Evolutionary conservation across 306 rosid genomes (phyloP).

Genomic region (Calophaca sinica): DNA sequence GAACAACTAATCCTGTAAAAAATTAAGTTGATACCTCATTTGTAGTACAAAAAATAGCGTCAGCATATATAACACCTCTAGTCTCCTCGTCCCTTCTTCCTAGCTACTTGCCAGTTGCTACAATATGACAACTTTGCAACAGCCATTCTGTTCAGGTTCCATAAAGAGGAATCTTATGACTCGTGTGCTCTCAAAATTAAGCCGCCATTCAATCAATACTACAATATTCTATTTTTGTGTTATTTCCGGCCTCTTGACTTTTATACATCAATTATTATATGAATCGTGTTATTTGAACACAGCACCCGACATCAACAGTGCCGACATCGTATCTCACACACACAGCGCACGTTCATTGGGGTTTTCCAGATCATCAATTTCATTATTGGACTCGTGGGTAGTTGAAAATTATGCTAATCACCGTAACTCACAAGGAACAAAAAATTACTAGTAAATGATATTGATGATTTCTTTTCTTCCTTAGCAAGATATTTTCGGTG

Average conservation of each 20-base stretch:
- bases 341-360: too few relatives aligned
- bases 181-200: slow-evolving; percentile 42
- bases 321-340: too few relatives aligned
- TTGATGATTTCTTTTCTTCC: slow-evolving; percentile 4
- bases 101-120: slow-evolving; percentile 39
- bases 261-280: slow-evolving; percentile 2
- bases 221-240: slow-evolving; percentile 32
- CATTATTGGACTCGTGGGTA: slow-evolving; percentile 44
- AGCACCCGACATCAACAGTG: too few relatives aligned
- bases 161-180: slow-evolving; percentile 49
- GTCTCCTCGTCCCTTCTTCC: slow-evolving; percentile 23
- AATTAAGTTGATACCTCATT: background rate
- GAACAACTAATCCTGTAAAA: background rate
- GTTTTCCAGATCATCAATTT: slow-evolving; percentile 37
- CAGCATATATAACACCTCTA: slow-evolving; percentile 22
- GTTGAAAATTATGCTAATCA: slow-evolving; percentile 40
- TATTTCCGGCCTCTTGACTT: slow-evolving; percentile 46
- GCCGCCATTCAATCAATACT: slow-evolving; percentile 45
- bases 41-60: background rate
- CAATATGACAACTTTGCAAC: slow-evolving; percentile 51
- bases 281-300: too few relatives aligned
- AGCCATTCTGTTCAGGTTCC: slow-evolving; percentile 46
- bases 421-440: too few relatives aligned
- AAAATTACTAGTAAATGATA: background rate
- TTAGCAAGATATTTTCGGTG: background rate